Base-by-base conservation (phyloP, 2,329 filamentous ascomycete genomes). In the Falciphora oryzae region DNA sequence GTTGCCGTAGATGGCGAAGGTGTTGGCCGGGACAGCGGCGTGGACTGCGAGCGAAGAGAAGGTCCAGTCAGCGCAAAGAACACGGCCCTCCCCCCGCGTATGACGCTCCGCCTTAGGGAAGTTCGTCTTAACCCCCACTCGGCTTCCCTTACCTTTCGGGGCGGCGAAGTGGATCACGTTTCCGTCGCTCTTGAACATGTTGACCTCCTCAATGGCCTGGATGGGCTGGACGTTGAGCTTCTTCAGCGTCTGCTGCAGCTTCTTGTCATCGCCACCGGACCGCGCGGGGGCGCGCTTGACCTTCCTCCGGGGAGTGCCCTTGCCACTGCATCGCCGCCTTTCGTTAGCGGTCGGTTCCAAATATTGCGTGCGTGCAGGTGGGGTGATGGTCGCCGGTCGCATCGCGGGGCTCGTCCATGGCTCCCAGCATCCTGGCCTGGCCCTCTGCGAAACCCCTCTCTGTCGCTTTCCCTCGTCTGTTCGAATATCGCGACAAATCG, bases 181-280 rank as follows among this genome's bases (percentile, higher is more conserved):
- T 80, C 95, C 95, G 79, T 99, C 95, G 78, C 91, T 90, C 91
- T 99, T 99, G 90, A 99, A 99, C 95, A 99, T 99, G 90, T 99
- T 99, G 80, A 99, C 95, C 86, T 99, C 95, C 89, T 99, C 95
- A 75, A 99, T 99, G 71, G 91, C 92, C 85, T 96, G 93, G 82
- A 99, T 98, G 75, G 95, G 95, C 88, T 99, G 95, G 66, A 96
- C 94, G 83, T 98, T 98, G 80, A 99, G 89, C 90, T 99, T 99
- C 91, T 99, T 99, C 72, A 99, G 87, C 68, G 92, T 84, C 68
- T 89, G 88, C 85, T 99, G 95, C 70, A 99, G 92, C 89, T 99
- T 99, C 92, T 97, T 98, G 89, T 99, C 95, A 79, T 99, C 95
- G 80, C 91, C 92, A 78, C 90, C 92, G 71, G 91, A 91, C 80